These are phyloP conservation scores for Rhizophagus sp. DNA, from an alignment of 192 early-diverging fungal genomes.

Conservation along the genomic window DNA sequence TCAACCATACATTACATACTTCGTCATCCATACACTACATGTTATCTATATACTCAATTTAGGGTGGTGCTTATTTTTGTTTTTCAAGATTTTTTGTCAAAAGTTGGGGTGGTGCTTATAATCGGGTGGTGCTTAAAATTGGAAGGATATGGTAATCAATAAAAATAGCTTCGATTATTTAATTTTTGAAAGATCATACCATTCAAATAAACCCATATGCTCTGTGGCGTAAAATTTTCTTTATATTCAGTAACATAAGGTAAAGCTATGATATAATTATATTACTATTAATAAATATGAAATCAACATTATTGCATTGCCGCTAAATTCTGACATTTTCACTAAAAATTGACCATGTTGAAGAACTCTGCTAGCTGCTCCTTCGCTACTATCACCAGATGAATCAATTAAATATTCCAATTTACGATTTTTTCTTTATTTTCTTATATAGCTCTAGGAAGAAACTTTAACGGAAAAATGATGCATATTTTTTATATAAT, in stretches of 20 bases:
- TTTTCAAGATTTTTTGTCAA: too few relatives aligned
- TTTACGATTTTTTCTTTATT: conserved; percentile 9
- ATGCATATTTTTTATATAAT: too few relatives aligned
- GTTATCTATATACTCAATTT: too few relatives aligned
- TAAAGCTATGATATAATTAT: conserved; percentile 71
- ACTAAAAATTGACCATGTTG: conserved; percentile 36
- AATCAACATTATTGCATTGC: conserved; percentile 65
- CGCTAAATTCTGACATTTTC: conserved; percentile 48
- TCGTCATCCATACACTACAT: too few relatives aligned
- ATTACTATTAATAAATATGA: conserved; percentile 72
- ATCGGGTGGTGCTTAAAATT: too few relatives aligned
- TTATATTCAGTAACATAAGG: conserved; percentile 85
- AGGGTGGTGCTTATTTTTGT: too few relatives aligned
- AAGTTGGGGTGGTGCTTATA: too few relatives aligned
- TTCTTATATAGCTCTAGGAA: background rate
- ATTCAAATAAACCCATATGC: conserved; percentile 74
- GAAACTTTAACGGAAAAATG: too few relatives aligned
- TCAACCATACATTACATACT: too few relatives aligned
- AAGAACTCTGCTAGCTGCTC: too few relatives aligned
- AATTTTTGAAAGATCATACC: conserved; percentile 36
- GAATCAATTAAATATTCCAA: background rate
- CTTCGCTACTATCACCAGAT: background rate
- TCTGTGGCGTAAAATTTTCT: conserved; percentile 77
- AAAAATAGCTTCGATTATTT: background rate
- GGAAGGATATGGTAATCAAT: too few relatives aligned